Conservation (phyloP, 164 flowering plant genomes). For the Kingdonia uniflora region DNA sequence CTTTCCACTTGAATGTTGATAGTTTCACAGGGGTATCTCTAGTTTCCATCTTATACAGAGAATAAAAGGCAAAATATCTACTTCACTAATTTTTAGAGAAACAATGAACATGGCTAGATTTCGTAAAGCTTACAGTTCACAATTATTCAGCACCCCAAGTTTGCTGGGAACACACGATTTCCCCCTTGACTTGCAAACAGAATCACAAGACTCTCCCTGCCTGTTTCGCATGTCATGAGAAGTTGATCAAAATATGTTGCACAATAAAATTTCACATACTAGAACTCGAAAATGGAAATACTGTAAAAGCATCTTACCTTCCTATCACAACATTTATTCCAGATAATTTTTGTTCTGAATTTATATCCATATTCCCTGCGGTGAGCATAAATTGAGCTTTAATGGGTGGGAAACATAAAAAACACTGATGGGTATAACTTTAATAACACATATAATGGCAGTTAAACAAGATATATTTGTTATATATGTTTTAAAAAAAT, state of each 20-base stretch:
- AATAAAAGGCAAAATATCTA: no score
- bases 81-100: no score
- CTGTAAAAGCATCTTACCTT: slow-evolving; percentile 33
- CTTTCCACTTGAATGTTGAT: no score
- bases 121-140: slow-evolving; percentile 63
- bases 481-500: no score
- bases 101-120: no score
- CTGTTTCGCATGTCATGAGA: slow-evolving; percentile 22
- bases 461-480: no score
- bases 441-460: no score
- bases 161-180: slow-evolving; percentile 82
- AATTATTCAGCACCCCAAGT: slow-evolving; percentile 67
- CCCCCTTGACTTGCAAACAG: slow-evolving; percentile 70
- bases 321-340: slow-evolving; percentile 70
- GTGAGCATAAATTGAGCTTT: background rate
- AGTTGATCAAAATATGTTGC: background rate
- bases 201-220: slow-evolving; percentile 89
- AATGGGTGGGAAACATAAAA: no score
- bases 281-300: background rate
- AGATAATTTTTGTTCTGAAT: slow-evolving; percentile 43
- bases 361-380: slow-evolving; percentile 36
- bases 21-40: no score
- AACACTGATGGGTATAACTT: no score
- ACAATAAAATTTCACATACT: no score
- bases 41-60: no score